Percentiles rank a stretch among this genome's conserved stretches.
Evolutionary conservation across 768 basidiomycete genomes (phyloP).

Genomic region (Cubamyces sp.): DNA sequence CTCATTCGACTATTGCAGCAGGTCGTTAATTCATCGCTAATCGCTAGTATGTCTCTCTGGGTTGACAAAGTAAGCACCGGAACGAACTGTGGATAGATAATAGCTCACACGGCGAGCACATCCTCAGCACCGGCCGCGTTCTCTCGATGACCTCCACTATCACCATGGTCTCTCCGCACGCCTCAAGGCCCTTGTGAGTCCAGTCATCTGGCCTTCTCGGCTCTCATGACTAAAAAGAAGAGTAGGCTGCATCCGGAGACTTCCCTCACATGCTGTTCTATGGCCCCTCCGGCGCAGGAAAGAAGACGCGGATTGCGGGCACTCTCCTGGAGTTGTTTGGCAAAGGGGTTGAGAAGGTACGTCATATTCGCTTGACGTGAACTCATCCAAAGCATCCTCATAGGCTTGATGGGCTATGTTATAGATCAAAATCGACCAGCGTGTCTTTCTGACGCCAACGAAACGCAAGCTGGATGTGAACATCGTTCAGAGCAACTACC

Average conservation of each 20-base stretch:
- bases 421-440: constrained; percentile 96
- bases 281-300: constrained; percentile 95
- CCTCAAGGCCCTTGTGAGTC: constrained; percentile 74
- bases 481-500: constrained; percentile 96
- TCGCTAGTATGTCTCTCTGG: constrained; percentile 45
- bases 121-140: constrained; percentile 83
- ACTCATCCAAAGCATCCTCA: no score
- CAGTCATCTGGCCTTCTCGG: not conserved
- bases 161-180: constrained; percentile 80
- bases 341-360: constrained; percentile 87
- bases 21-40: not conserved
- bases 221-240: not conserved
- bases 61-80: constrained; percentile 48
- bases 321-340: constrained; percentile 91
- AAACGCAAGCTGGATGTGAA: constrained; percentile 95
- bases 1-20: not conserved
- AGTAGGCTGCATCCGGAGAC: constrained; percentile 84
- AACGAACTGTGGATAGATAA: not conserved
- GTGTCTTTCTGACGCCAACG: constrained; percentile 92
- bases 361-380: constrained; percentile 15
- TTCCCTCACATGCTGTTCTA: constrained; percentile 99
- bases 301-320: constrained; percentile 95
- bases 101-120: not conserved
- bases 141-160: constrained; percentile 87
- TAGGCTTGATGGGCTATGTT: not conserved